A percentile compares a stretch with the other conserved stretches of the same genome.
Conservation (phyloP, 179 eudicot genomes). For the Pouteria campechiana region DNA sequence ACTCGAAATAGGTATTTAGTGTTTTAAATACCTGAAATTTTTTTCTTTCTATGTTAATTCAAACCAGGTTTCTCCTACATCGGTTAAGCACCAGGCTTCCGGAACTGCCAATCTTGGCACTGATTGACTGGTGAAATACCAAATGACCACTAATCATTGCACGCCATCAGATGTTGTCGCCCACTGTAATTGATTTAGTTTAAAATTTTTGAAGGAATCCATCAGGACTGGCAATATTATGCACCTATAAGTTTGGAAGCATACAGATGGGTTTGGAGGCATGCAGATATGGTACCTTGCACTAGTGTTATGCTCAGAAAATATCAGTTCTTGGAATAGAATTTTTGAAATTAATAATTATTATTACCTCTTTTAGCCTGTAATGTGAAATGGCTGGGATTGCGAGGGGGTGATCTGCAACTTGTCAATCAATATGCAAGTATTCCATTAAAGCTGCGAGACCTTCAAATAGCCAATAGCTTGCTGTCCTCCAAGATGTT, state of each 20-base stretch:
- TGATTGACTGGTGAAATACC: slow-evolving; percentile 97
- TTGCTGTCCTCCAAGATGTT: slow-evolving; percentile 57
- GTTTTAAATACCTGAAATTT: too few species aligned
- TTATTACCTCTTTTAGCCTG: slow-evolving; percentile 46
- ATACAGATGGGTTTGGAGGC: slow-evolving; percentile 96
- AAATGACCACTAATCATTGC: neutral
- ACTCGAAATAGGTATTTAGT: too few species aligned
- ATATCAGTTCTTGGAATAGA: neutral
- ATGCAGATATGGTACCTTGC: slow-evolving; percentile 66
- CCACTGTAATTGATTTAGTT: neutral
- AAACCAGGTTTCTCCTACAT: slow-evolving; percentile 75
- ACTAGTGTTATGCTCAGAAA: neutral
- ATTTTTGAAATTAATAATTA: too few species aligned
- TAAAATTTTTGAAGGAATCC: slow-evolving; percentile 59
- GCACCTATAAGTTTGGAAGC: slow-evolving; percentile 94
- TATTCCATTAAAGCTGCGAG: slow-evolving; percentile 58
- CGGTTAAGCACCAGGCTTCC: slow-evolving; percentile 65
- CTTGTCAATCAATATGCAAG: slow-evolving; percentile 66
- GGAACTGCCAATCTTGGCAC: slow-evolving; percentile 55
- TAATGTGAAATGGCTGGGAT: slow-evolving; percentile 84
- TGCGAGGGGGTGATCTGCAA: slow-evolving; percentile 66
- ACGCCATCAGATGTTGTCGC: neutral
- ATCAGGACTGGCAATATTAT: slow-evolving; percentile 76
- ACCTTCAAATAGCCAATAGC: slow-evolving; percentile 85
- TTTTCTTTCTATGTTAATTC: too few species aligned